Base-by-base conservation (phyloP, 1,139 yeast species). In the Pichia sp. region DNA sequence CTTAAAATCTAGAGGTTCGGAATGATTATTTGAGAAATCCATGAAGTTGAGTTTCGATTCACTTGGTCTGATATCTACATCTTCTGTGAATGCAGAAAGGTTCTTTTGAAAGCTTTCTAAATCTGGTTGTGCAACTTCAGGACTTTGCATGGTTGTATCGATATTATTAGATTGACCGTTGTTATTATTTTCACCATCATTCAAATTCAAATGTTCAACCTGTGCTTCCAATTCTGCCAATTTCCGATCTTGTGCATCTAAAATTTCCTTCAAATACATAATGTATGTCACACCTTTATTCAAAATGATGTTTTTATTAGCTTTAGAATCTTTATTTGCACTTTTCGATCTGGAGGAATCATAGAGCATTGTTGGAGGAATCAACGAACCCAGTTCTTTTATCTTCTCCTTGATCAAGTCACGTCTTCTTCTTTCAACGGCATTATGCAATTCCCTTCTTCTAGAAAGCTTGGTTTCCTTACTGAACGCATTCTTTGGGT, bases 381-480 rank as follows among this genome's bases (percentile, higher is more conserved):
- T 87, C 41, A 85, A 70, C 30, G 75, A 66, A 1, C 91, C 89
- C 53, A 85, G 66, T 53, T 84, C 91, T 60, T 83, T 83, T 51
- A 85, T 85, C 57, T 85, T 77, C 59, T 83, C 86, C 62, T 85
- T 85, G 55, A 85, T 85, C 56, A 85, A 69, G 60, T 85, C 94
- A 56, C 94, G 72, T 63, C 94, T 73, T 62, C 91, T 74, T 60
- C 93, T 72, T 63, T 85, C 94, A 5, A 85, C 94, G 1, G 90
- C 93, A 61, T 85, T 85, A 60, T 85, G 94, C 57, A 85, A 81
- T 59, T 85, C 91, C 53, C 90, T 70, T 57, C 91, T 74, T 58
- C 93, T 74, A 54, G 77, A 76, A 48, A 83, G 62, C 58, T 83
- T 85, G 50, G 82, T 88, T 52, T 85, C 93, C 59, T 82, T 81